phyloP scores from a whole-genome alignment of 208 protist species.

The Trypanosoma theileri region DNA sequence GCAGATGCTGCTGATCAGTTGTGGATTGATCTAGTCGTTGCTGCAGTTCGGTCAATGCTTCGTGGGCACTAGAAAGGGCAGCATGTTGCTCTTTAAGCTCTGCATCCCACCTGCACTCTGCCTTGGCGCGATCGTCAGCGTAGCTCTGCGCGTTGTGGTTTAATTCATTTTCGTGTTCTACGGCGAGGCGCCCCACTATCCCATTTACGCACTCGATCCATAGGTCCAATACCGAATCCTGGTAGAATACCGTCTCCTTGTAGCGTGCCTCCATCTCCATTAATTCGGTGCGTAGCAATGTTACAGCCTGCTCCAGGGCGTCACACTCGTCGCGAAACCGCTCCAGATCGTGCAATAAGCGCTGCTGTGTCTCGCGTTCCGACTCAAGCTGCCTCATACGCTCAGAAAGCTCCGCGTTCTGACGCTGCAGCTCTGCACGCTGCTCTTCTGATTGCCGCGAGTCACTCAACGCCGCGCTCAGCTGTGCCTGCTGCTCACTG shows the following conservation, averaged over 20 bases:
- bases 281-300: constrained; percentile 17
- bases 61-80: no score
- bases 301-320: background rate
- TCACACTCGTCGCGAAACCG: constrained; percentile 18
- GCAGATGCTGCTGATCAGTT: no score
- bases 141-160: no score
- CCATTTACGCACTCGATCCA: background rate
- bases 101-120: no score
- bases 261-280: constrained; percentile 23
- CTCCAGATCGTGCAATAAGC: constrained; percentile 14
- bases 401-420: constrained; percentile 12
- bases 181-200: no score
- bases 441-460: constrained; percentile 20
- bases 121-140: no score
- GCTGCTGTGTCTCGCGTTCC: constrained; percentile 6
- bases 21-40: no score
- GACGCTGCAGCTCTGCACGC: constrained; percentile 10
- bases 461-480: constrained; percentile 5
- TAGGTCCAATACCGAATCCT: constrained; percentile 3
- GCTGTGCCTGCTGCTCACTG: constrained; percentile 21
- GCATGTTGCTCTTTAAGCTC: no score
- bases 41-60: no score
- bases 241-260: constrained; percentile 10
- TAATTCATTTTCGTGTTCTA: no score
- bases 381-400: constrained; percentile 15